Conservation (phyloP, 495 filamentous ascomycete genomes). For the Entonaema liquescens region DNA sequence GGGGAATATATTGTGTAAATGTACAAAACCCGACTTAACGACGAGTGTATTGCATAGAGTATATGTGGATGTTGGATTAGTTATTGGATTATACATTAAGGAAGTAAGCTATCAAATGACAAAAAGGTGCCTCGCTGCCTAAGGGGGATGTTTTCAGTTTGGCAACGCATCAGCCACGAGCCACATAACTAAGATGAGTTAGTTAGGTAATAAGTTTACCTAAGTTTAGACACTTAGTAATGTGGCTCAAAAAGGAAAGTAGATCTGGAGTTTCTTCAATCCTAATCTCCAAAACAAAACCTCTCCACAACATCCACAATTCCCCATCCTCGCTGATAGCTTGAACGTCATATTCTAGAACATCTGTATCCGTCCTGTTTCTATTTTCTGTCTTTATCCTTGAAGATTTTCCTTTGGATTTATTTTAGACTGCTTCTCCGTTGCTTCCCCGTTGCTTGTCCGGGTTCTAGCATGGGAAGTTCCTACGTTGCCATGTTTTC, state of each 20-base stretch:
- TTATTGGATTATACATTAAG: not conserved
- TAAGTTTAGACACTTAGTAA: not conserved
- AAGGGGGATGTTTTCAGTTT: not conserved
- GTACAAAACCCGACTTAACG: not conserved
- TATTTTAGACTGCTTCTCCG: not conserved
- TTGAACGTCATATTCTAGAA: slow-evolving; percentile 11
- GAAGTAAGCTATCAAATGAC: not conserved
- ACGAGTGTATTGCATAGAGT: not conserved
- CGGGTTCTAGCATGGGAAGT: not conserved
- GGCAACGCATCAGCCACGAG: slow-evolving; percentile 13
- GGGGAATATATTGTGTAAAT: not conserved
- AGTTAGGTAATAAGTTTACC: too few species aligned
- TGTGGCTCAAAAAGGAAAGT: slow-evolving; percentile 11
- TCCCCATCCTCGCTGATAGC: not conserved
- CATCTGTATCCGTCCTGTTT: not conserved
- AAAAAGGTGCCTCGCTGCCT: slow-evolving; percentile 2
- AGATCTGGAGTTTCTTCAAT: not conserved
- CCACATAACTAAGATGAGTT: too few species aligned
- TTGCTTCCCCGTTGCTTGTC: not conserved
- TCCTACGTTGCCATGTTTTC: not conserved
- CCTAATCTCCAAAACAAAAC: slow-evolving; percentile 6
- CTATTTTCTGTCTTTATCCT: slow-evolving; percentile 23
- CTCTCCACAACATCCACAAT: slow-evolving; percentile 5
- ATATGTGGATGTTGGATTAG: not conserved
- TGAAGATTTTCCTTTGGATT: not conserved